Evolutionary conservation across 306 rosid genomes (phyloP), one percentile per base, ranked within the genome.

Genomic region (Phaseolus lunatus): DNA sequence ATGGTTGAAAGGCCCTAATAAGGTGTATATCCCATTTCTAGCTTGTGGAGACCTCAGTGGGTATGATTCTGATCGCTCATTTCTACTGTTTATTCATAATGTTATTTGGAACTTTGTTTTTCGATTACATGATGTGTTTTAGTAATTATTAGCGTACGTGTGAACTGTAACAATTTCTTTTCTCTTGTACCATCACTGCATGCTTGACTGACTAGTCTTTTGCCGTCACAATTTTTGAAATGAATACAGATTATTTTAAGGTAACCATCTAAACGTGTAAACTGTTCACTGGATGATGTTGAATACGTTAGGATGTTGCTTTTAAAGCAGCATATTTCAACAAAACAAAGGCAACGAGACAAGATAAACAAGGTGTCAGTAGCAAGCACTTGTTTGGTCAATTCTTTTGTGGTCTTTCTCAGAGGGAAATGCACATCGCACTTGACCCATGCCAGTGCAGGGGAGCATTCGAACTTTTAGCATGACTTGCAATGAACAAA

Each of bases 1-100:
- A 64, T 96, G 97, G 96, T 84, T 96, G 78, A 98, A 92, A 88
- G 97, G 99, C 67, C 89, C 99, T 24, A 96, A 92, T 68, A 90
- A 89, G 91, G 93, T 92, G 84, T 95, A 96, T 85, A 96, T 91
- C 79, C 97, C 98, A 52, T 93, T 93, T 80, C 91, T 91, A 78
- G 95, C 97, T 49, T 93, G 98, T 9, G 98, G 98, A 73, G 95
- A 93, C 78, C 97, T 93, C 22, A 74, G 82, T 67, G 96, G 97
- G 24, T 91, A 93, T 75, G 98, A 93, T 64, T 93, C 97, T 22
- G 98, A 93, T 83, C 90, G 91, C 15, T 91, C 97, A 77, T 91
- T 91, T 82, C 97, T 94, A 9, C 63, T 75, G 54, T 74, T 52
- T 52, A 49, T 79, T 29, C 76, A 72, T 67, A 23, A 66, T 62